Percentiles rank a stretch among this genome's conserved stretches.
Conservation (phyloP, 805 yeast species). For the Blastobotrys muscicola region DNA sequence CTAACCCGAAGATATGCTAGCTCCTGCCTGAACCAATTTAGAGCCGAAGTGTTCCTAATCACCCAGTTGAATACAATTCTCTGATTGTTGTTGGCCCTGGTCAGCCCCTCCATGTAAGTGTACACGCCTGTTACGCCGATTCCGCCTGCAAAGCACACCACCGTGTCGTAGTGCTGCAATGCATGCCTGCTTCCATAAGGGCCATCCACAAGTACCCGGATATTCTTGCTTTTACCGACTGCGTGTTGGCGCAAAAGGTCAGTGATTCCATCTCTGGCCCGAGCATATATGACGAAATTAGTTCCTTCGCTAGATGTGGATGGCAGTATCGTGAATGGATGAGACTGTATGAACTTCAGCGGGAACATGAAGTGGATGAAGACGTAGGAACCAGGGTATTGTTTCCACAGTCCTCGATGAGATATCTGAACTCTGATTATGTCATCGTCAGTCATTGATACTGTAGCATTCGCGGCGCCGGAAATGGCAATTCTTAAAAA, state of each 20-base stretch:
- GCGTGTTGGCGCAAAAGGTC: constrained; percentile 7
- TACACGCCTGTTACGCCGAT: constrained; percentile 62
- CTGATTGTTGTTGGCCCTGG: constrained; percentile 6
- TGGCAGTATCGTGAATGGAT: constrained; percentile 48
- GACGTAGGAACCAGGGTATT: constrained; percentile 46
- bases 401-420: constrained; percentile 38
- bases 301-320: constrained; percentile 5
- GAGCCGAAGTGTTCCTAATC: constrained; percentile 16
- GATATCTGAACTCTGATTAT: constrained; percentile 19
- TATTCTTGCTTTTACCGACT: constrained; percentile 4
- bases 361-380: constrained; percentile 48
- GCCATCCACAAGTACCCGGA: constrained; percentile 42
- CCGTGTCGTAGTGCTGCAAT: constrained; percentile 41
- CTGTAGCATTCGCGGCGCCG: constrained; percentile 36
- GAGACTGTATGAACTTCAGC: constrained; percentile 55
- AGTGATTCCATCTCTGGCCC: constrained; percentile 14
- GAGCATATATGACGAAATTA: constrained; percentile 4
- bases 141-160: constrained; percentile 62
- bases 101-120: constrained; percentile 26
- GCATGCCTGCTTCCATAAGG: constrained; percentile 56
- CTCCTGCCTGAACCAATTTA: constrained; percentile 24
- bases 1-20: constrained; percentile 17
- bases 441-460: constrained; percentile 5
- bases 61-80: constrained; percentile 26
- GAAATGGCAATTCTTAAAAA: constrained; percentile 43